Evolutionary conservation across 108 stramenopile genomes (phyloP), one percentile per base, ranked within the genome.

Genomic region (Cyclostephanos invisitatus): DNA sequence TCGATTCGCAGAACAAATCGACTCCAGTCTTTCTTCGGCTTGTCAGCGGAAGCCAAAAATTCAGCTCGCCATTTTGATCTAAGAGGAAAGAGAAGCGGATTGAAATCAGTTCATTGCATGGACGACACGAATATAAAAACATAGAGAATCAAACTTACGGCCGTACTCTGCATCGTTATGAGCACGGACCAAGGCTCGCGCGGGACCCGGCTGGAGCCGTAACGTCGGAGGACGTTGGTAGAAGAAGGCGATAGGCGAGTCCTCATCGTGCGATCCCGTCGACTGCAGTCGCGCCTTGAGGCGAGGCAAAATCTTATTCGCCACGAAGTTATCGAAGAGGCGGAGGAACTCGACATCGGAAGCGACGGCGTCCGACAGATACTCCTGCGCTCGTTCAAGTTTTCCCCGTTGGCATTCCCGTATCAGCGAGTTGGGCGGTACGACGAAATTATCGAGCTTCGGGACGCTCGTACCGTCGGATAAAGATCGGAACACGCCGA

Each of bases 11-110:
- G 78, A 74, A 91, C 27, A 96, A 74, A 72, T 93, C 90, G 14
- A 92, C 91, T 27, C 83, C 76, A 3, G 91, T 93, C 64, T 83
- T 68, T 0, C 35, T 36, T 27, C 79, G 65, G 68, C 84, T 86
- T 36, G 92, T 94, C 37, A 96, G 67, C 5, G 93, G 92, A 10
- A 96, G 28, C 95, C 95, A 96, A 74, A 93, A 93, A 70, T 96
- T 96, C 17, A 96, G 68, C 67, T 96, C 95, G 27, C 92, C 95
- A 55, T 92, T 86, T 68, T 92, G 91, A 81, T 95, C 64, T 64
- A n/a, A n/a, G n/a, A n/a, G 36, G 59, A 38, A 60, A 37, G 0
- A 29, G 57, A 5, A 64, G 8, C 2, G 27, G 40, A 8, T 14
- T 53, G 14, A 12, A 55, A 36, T 1, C 2, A 32, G 57, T 36